Evolutionary conservation across 2,329 filamentous ascomycete species (phyloP), one percentile per base, ranked within the genome.

Genomic region (Bipolaris oryzae): DNA sequence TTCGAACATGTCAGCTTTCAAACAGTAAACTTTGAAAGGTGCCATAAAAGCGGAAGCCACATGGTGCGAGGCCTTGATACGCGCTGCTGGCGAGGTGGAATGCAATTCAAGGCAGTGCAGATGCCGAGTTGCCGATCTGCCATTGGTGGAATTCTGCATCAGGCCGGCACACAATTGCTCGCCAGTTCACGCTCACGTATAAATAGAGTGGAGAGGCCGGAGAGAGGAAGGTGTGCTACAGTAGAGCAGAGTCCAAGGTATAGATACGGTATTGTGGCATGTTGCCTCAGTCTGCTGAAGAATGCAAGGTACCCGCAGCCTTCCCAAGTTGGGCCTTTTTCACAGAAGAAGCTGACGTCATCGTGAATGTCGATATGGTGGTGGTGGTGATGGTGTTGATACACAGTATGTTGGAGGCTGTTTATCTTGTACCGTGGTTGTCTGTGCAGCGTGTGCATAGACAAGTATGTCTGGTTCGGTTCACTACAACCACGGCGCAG

Each of bases 261-360:
- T 31, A 13, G 28, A 31, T 31, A 31, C 43, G 43, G 21, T 15
- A 35, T 46, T 13, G 43, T 35, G 15, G 33, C 28, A 35, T 34
- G 25, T 5, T 42, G 15, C 10, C n/a, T 48, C 34, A 37, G 16
- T 23, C 28, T 43, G 39, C 52, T 38, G 34, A 33, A 37, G 16
- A 10, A 46, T 45, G 18, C 33, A 43, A 46, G 42, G 53, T 46
- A 52, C 41, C 48, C 48, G 41, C 35, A n/a, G 43, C 37, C 35
- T 18, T 21, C 5, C 39, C n/a, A 25, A 28, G 41, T 43, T 47
- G n/a, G 48, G 21, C 35, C 28, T 13, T 31, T 31, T 31, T 31
- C 15, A 28, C 43, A 10, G 10, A 10, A 31, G 13, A 15, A 31
- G 39, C 33, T 57, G 54, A 57, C 54, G 50, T 54, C 50, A 54